Evolutionary conservation across 2,329 filamentous ascomycete genomes (phyloP).

Genomic region (Ophiostoma novo-ulmi): DNA sequence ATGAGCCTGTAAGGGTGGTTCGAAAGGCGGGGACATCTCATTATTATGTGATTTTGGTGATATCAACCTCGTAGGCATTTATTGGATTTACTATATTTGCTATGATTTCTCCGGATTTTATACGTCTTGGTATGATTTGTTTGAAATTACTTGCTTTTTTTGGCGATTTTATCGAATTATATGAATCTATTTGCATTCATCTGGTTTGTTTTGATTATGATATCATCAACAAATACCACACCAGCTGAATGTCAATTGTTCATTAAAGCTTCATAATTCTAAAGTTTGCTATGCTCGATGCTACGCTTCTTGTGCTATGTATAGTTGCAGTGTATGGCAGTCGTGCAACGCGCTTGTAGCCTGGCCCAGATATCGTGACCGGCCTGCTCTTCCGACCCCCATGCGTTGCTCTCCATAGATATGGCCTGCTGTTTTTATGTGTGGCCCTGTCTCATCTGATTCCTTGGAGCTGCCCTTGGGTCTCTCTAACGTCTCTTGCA

Average conservation of each 20-base stretch:
- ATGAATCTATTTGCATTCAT: not conserved
- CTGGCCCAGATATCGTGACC: not conserved
- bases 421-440: not conserved
- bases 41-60: not conserved
- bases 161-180: not conserved
- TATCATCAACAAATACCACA: not conserved
- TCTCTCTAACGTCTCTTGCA: not conserved
- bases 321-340: not conserved
- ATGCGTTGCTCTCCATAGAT: not conserved
- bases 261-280: not conserved
- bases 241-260: not conserved
- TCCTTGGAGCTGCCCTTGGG: not conserved
- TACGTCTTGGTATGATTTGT: not conserved
- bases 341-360: not conserved
- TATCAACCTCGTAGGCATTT: not conserved
- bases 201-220: not conserved
- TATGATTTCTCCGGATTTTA: not conserved
- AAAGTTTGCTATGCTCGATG: not conserved
- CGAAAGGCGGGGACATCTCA: constrained; percentile 70
- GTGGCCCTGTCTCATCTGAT: not conserved
- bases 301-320: not conserved
- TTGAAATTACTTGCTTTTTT: not conserved
- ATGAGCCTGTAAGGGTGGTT: constrained; percentile 67
- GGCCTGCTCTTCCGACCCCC: not conserved
- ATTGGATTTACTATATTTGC: not conserved